Base-by-base conservation (phyloP, 192 early-diverging fungal species). In the Physocladia obscura region DNA sequence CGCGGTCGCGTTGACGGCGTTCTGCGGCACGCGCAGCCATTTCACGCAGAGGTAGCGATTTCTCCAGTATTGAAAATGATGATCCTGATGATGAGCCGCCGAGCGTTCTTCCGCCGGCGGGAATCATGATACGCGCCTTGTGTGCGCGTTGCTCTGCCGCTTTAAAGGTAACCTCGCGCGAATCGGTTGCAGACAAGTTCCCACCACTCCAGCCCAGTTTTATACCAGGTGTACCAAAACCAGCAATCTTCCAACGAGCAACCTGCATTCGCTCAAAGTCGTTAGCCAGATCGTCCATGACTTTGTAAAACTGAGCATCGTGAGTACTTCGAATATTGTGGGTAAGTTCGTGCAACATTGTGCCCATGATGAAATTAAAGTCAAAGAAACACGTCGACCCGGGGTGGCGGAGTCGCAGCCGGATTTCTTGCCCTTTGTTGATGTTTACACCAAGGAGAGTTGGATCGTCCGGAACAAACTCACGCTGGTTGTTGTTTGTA, bases 21-120 rank as follows among this genome's bases (percentile, higher is more conserved):
- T 92, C 92, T 3, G 90, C 89, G n/a, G 90, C 89, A 68, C 76
- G 55, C 0, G 84, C 87, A 13, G 90, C 88, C 76, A 91, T 57
- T 63, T 89, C 77, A 13, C 64, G 72, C n/a, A 87, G 83, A 38
- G 80, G 75, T 19, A 85, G 15, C 4, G 39, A n/a, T 65, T 74
- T 61, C 70, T 56, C 57, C 54, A 40, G 37, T 19, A 58, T 51
- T 40, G 55, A 34, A 22, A 11, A 19, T 21, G 31, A 55, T 19
- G 70, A 59, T 21, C 40, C 6, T 24, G 21, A 21, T 22, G 22
- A 22, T 2, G 56, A 27, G 32, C 78, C 82, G 2, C 75, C 78
- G 6, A 84, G 59, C 57, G 56, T 48, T 37, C 69, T 26, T 0
- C 89, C 89, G 0, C 90, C 91, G 21, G 69, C 64, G 4, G 86